Evolutionary conservation across 2,329 filamentous ascomycete species (phyloP).

Genomic region (Proliferodiscus dingleyae): DNA sequence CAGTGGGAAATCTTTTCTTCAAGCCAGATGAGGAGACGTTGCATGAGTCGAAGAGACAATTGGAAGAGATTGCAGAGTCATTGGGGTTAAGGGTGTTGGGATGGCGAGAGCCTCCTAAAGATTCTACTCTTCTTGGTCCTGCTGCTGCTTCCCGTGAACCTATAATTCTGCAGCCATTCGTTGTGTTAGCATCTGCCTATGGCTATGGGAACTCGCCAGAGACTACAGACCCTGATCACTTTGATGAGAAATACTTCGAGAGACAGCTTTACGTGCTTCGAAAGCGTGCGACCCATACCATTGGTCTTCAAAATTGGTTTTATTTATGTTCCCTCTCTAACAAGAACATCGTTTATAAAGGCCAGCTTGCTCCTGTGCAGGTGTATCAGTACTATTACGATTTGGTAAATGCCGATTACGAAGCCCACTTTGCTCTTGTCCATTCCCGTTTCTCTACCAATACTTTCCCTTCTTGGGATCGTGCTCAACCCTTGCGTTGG

Average conservation of each 20-base stretch:
- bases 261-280: slow-evolving; percentile 89
- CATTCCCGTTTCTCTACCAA: slow-evolving; percentile 98
- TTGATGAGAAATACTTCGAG: slow-evolving; percentile 84
- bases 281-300: slow-evolving; percentile 91
- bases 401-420: slow-evolving; percentile 92
- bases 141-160: slow-evolving; percentile 92
- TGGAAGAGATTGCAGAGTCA: slow-evolving; percentile 88
- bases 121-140: slow-evolving; percentile 88
- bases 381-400: slow-evolving; percentile 99
- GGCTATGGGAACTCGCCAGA: slow-evolving; percentile 75
- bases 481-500: slow-evolving; percentile 93
- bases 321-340: slow-evolving; percentile 93
- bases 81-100: slow-evolving; percentile 86
- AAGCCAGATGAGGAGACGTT: slow-evolving; percentile 90
- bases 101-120: slow-evolving; percentile 92
- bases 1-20: slow-evolving; percentile 96
- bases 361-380: slow-evolving; percentile 87
- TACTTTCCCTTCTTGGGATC: slow-evolving; percentile 97
- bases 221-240: slow-evolving; percentile 70
- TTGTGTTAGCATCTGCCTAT: slow-evolving; percentile 82
- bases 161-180: slow-evolving; percentile 90
- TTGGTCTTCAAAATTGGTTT: slow-evolving; percentile 97
- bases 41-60: slow-evolving; percentile 83
- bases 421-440: slow-evolving; percentile 93
- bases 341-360: slow-evolving; percentile 99